Percentiles rank a stretch among this genome's conserved stretches.
Evolutionary conservation across 352 stramenopile genomes (phyloP).

Genomic region (Globisporangium acanthophoron): DNA sequence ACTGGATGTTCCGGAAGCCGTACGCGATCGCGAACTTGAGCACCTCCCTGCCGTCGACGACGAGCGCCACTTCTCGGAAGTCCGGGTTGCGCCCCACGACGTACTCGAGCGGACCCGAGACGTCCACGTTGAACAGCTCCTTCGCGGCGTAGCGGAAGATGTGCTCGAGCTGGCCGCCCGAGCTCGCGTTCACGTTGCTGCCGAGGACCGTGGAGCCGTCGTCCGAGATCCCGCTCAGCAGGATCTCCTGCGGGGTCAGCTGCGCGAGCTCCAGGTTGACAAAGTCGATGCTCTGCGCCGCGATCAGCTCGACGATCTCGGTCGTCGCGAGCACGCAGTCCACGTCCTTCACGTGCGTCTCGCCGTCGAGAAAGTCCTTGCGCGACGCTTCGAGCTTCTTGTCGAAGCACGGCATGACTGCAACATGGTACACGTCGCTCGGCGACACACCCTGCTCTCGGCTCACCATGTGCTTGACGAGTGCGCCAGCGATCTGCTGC

Average conservation of each 20-base stretch:
- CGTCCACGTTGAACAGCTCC: slow-evolving; percentile 85
- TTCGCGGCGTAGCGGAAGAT: slow-evolving; percentile 90
- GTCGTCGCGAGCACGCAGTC: slow-evolving; percentile 93
- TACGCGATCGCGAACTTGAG: slow-evolving; percentile 94
- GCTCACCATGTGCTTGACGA: slow-evolving; percentile 75
- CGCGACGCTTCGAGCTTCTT: slow-evolving; percentile 98
- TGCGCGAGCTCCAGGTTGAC: slow-evolving; percentile 48
- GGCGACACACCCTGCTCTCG: slow-evolving; percentile 43
- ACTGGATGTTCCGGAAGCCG: slow-evolving; percentile 97
- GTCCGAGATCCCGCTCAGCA: slow-evolving; percentile 62
- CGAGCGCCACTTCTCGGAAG: slow-evolving; percentile 76
- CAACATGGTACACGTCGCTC: slow-evolving; percentile 90
- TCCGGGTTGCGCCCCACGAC: slow-evolving; percentile 86
- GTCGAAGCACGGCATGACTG: slow-evolving; percentile 98
- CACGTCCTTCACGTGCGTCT: slow-evolving; percentile 80
- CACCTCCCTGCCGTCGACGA: slow-evolving; percentile 70
- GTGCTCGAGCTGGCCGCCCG: slow-evolving; percentile 89
- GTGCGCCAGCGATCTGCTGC: slow-evolving; percentile 90
- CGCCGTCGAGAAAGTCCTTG: slow-evolving; percentile 79
- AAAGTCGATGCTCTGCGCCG: slow-evolving; percentile 59
- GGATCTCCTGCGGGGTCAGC: slow-evolving; percentile 55
- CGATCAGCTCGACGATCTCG: slow-evolving; percentile 73
- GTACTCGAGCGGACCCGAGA: slow-evolving; percentile 82
- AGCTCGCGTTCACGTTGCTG: slow-evolving; percentile 59
- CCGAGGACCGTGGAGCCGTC: slow-evolving; percentile 52